Percentiles rank a stretch among this genome's conserved stretches.
Evolutionary conservation across 1,284 basidiomycete genomes (phyloP).

Genomic region (Ustilago trichophora): DNA sequence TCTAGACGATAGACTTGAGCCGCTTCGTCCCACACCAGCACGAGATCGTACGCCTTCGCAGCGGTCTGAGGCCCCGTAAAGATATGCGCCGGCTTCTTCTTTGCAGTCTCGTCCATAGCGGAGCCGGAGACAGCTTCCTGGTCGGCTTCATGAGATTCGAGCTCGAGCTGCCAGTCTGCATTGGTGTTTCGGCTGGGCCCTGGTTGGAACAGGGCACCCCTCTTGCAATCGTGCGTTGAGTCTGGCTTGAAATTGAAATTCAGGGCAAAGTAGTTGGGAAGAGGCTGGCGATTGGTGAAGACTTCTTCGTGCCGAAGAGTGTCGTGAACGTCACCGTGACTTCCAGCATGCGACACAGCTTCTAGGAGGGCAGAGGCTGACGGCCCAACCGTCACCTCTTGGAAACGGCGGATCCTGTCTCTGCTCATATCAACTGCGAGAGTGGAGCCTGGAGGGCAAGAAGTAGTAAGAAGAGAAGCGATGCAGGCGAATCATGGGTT

Average conservation of each 20-base stretch:
- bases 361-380: slow-evolving; percentile 14
- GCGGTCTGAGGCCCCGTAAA: slow-evolving; percentile 33
- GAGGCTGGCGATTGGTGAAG: too few species aligned
- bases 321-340: neutral
- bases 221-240: slow-evolving; percentile 27
- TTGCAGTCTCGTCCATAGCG: neutral
- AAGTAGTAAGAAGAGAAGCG: neutral
- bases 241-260: slow-evolving; percentile 51
- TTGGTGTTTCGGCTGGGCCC: slow-evolving; percentile 1
- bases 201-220: slow-evolving; percentile 26
- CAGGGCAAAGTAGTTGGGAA: slow-evolving; percentile 23
- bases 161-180: slow-evolving; percentile 41
- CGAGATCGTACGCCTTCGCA: slow-evolving; percentile 28
- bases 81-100: slow-evolving; percentile 19
- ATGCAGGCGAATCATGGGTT: too few species aligned
- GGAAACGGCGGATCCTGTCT: slow-evolving; percentile 4
- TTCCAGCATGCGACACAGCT: neutral
- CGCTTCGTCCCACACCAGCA: slow-evolving; percentile 29
- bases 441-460: too few species aligned
- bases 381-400: slow-evolving; percentile 23
- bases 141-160: slow-evolving; percentile 16
- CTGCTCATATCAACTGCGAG: slow-evolving; percentile 20
- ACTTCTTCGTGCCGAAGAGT: too few species aligned
- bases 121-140: neutral
- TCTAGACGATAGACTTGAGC: slow-evolving; percentile 19